phyloP scores from a whole-genome alignment of 805 yeast genomes.

The Maudiozyma saulgeensis region DNA sequence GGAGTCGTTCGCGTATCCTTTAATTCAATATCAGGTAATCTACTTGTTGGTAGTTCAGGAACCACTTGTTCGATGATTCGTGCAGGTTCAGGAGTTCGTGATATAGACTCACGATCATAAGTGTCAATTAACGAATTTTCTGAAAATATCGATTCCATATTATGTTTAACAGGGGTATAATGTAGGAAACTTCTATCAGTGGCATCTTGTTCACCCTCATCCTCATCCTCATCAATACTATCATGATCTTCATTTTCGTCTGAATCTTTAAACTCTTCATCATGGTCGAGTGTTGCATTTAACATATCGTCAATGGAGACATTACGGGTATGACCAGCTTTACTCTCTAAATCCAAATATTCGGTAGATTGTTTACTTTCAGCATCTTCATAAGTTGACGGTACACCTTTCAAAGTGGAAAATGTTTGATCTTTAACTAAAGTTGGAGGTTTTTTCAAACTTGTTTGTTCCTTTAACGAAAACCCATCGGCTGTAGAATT shows the following conservation, averaged over 20 bases:
- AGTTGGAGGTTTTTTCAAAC: not conserved
- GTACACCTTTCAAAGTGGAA: not conserved
- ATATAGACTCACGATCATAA: not conserved
- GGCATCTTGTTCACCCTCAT: not conserved
- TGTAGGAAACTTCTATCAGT: not conserved
- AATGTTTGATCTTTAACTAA: not conserved
- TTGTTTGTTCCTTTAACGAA: not conserved
- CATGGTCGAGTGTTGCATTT: conserved; percentile 15
- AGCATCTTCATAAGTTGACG: not conserved
- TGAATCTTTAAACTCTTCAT: conserved; percentile 8
- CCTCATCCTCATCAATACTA: conserved; percentile 1
- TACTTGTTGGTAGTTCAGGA: not conserved
- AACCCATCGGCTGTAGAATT: not conserved
- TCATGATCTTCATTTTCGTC: conserved; percentile 1
- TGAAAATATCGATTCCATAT: conserved; percentile 1
- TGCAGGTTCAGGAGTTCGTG: not conserved
- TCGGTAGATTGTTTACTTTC: not conserved
- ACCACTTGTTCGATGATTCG: not conserved
- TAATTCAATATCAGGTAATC: not conserved
- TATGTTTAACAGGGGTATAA: not conserved
- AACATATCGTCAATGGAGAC: conserved; percentile 18
- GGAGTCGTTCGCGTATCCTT: not conserved
- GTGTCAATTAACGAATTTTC: not conserved
- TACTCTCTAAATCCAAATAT: not conserved
- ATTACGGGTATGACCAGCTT: conserved; percentile 8